Conservation (phyloP, 371 early-diverging fungal genomes). For the Rhizopus arrhizus region DNA sequence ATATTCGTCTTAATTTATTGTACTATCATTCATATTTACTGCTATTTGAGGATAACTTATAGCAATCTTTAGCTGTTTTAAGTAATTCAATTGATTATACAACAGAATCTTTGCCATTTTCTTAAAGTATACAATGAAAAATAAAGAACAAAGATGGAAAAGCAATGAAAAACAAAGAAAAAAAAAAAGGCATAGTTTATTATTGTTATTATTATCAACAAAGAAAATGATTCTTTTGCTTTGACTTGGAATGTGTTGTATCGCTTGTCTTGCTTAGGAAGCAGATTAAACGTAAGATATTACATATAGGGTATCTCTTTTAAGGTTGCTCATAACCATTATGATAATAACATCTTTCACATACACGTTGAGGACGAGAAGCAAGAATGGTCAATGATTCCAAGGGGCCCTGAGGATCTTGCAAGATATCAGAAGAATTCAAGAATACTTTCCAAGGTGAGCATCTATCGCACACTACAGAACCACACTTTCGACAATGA, state of each 20-base stretch:
- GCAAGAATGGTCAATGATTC: constrained; percentile 25
- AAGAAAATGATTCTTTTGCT: background rate
- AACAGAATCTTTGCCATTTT: no score
- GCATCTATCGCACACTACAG: constrained; percentile 73
- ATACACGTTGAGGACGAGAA: constrained; percentile 52
- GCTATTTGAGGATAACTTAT: no score
- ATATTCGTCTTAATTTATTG: no score
- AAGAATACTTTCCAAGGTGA: constrained; percentile 55
- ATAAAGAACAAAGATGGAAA: no score
- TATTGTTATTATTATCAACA: no score
- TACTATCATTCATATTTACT: no score
- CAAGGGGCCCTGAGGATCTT: constrained; percentile 39
- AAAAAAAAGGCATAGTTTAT: no score
- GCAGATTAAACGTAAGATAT: constrained; percentile 23
- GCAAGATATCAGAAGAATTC: constrained; percentile 45
- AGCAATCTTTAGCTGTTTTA: no score
- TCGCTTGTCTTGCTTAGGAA: constrained; percentile 8
- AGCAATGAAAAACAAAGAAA: no score
- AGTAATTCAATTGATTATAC: no score
- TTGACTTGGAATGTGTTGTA: constrained; percentile 34
- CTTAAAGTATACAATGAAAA: no score
- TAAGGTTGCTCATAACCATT: background rate
- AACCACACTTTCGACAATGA: constrained; percentile 82
- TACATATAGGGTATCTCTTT: background rate
- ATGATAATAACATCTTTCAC: constrained; percentile 45